These are phyloP conservation scores for Reutealis trisperma DNA, from an alignment of 345 rosid species.

Conservation along the genomic window DNA sequence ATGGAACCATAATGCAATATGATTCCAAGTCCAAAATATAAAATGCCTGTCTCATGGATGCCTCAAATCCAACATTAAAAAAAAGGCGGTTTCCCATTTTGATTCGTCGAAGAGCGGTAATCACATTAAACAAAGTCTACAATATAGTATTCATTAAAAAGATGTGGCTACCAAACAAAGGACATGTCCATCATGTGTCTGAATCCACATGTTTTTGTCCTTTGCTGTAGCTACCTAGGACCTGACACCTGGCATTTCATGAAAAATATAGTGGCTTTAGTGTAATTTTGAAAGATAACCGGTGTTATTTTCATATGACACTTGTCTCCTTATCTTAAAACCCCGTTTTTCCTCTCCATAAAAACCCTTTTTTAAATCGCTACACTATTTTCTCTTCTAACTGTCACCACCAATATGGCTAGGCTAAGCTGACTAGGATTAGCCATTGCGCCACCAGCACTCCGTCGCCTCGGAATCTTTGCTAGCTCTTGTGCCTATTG, in stretches of 20 bases:
- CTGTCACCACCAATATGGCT: conserved; percentile 57
- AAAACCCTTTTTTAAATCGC: conserved; percentile 11
- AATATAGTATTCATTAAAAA: not conserved
- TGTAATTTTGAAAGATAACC: conserved; percentile 21
- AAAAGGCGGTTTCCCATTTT: not conserved
- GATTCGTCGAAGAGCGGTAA: not conserved
- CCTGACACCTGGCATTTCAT: not conserved
- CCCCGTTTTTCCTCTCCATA: conserved; percentile 23
- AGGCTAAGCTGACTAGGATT: conserved; percentile 51
- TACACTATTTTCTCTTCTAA: not conserved
- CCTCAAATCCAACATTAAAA: not conserved
- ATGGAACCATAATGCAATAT: too few species aligned
- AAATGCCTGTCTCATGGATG: conserved; percentile 22
- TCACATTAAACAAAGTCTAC: not conserved
- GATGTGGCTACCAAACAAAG: not conserved
- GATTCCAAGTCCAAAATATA: too few species aligned
- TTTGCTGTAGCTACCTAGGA: not conserved
- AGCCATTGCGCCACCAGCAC: conserved; percentile 18
- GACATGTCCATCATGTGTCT: too few species aligned
- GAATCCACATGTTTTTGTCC: not conserved
- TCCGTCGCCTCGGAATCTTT: conserved; percentile 17
- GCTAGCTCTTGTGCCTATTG: conserved; percentile 42
- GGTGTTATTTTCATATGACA: conserved; percentile 6
- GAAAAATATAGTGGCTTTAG: conserved; percentile 17
- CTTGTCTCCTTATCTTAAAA: conserved; percentile 28